A percentile compares a stretch with the other conserved stretches of the same genome.
Conservation (phyloP, 2,329 filamentous ascomycete genomes). For the Lasiodiplodia citricola region DNA sequence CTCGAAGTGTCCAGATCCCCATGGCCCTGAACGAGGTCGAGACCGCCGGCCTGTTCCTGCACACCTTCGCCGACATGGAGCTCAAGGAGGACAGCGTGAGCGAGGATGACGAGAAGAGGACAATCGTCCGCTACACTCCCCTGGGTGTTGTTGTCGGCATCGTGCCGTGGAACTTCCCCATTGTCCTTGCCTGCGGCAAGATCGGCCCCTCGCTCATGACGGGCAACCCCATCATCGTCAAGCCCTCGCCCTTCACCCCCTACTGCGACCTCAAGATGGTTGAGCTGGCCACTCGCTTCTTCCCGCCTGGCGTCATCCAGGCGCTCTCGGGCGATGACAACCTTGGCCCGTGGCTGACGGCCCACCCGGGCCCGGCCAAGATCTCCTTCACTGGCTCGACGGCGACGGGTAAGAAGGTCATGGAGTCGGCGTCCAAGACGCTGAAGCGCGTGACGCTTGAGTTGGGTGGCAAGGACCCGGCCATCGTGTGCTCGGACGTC, state of each 20-base stretch:
- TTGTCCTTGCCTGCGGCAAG: constrained; percentile 59
- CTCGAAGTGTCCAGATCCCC: constrained; percentile 15
- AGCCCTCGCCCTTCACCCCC: constrained; percentile 62
- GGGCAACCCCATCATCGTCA: constrained; percentile 62
- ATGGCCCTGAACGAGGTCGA: constrained; percentile 33
- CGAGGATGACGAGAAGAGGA: constrained; percentile 54
- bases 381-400: constrained; percentile 68
- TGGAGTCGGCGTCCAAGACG: constrained; percentile 59
- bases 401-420: constrained; percentile 64
- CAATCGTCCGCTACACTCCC: constrained; percentile 51
- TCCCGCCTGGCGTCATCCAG: constrained; percentile 67
- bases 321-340: constrained; percentile 64
- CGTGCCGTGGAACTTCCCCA: constrained; percentile 56
- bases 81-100: constrained; percentile 47
- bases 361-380: constrained; percentile 65
- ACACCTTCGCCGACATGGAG: constrained; percentile 40
- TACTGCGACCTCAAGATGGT: constrained; percentile 64
- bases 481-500: constrained; percentile 62
- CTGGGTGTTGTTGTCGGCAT: constrained; percentile 52
- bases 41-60: constrained; percentile 35
- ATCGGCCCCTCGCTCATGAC: constrained; percentile 62
- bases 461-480: constrained; percentile 67
- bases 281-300: constrained; percentile 56
- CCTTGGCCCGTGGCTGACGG: constrained; percentile 64
- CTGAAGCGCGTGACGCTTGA: constrained; percentile 66